These are phyloP conservation scores for Ceratocystis huliohia DNA, from an alignment of 2,329 filamentous ascomycete genomes.

Conservation along the genomic window DNA sequence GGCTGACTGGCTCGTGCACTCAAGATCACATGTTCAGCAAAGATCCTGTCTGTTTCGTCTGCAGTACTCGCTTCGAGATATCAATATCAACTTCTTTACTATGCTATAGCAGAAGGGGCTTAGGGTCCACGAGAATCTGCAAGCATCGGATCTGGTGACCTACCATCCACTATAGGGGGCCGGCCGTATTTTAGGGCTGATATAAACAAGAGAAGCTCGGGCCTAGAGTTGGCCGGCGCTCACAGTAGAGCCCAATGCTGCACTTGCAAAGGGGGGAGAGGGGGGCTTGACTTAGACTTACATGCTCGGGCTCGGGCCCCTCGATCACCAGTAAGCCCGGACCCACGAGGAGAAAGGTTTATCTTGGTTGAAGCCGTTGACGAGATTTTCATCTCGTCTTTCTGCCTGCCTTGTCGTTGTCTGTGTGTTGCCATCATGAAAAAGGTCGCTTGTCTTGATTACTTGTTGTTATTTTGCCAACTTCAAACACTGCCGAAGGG, in stretches of 20 bases:
- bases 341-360: background rate
- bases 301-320: background rate
- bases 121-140: background rate
- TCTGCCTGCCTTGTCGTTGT: background rate
- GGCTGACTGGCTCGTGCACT: too few species aligned
- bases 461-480: background rate
- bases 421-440: background rate
- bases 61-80: too few species aligned
- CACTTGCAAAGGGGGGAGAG: background rate
- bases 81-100: too few species aligned
- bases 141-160: background rate
- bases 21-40: too few species aligned
- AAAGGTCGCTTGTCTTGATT: background rate
- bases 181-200: background rate
- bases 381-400: slow-evolving; percentile 7
- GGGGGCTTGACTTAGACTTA: background rate
- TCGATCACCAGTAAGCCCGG: background rate
- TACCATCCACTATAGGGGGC: background rate
- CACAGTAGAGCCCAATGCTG: background rate
- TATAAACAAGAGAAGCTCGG: background rate
- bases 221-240: background rate
- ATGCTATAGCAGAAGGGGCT: too few species aligned
- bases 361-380: background rate
- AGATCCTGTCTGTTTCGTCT: too few species aligned
- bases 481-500: slow-evolving; percentile 8